Percentiles rank a stretch among this genome's conserved stretches.
phyloP scores from a whole-genome alignment of 768 basidiomycete genomes.

The Russula virescens region DNA sequence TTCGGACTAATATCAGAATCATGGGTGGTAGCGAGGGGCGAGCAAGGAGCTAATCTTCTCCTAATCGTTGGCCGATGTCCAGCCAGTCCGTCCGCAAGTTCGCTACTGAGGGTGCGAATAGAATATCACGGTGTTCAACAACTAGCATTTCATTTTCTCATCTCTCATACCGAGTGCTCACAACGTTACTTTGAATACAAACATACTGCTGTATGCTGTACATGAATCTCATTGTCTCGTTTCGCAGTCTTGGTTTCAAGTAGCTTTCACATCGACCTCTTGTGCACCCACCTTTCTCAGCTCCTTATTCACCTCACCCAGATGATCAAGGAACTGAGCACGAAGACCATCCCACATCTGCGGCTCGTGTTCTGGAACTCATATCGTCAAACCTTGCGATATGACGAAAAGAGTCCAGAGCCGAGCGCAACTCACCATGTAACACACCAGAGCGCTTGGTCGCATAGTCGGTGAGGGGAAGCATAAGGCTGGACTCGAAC shows the following conservation, averaged over 20 bases:
- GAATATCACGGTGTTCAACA: too few relatives aligned
- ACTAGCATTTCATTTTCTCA: neutral
- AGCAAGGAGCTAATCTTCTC: too few relatives aligned
- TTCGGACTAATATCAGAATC: too few relatives aligned
- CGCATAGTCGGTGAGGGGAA: slow-evolving; percentile 60
- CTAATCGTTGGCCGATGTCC: too few relatives aligned
- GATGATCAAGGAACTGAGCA: slow-evolving; percentile 51
- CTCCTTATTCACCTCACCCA: slow-evolving; percentile 46
- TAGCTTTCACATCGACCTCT: neutral
- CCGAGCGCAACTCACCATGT: slow-evolving; percentile 39
- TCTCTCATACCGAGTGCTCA: neutral
- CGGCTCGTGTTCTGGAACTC: slow-evolving; percentile 49
- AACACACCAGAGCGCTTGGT: slow-evolving; percentile 54
- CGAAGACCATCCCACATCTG: slow-evolving; percentile 62
- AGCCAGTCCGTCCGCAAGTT: too few relatives aligned
- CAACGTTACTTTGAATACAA: neutral
- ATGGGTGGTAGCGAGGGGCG: too few relatives aligned
- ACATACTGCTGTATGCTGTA: neutral
- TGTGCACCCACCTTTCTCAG: slow-evolving; percentile 1
- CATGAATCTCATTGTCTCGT: neutral
- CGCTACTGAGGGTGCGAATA: too few relatives aligned
- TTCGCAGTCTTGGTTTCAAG: neutral
- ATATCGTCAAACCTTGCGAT: neutral
- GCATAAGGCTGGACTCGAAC: slow-evolving; percentile 59
- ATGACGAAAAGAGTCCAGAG: neutral